Base-by-base conservation (phyloP, 441 rosid species). In the Erysimum cheiri region DNA sequence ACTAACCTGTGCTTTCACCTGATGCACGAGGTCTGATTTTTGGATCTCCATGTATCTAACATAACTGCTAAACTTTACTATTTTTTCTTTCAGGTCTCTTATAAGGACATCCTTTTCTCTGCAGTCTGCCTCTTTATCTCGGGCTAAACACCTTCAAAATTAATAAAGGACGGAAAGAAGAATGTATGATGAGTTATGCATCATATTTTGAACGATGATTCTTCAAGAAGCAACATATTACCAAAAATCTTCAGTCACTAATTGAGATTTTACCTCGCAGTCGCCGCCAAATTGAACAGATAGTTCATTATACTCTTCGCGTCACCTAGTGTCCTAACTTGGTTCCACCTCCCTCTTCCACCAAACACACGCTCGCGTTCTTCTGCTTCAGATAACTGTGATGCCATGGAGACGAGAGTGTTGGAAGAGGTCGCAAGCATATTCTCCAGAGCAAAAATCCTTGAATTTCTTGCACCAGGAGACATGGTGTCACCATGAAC, bases 311-410 rank as follows among this genome's bases (percentile, higher is more conserved):
- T 78, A 71, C 81, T 90, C 77, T 92, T 95, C 8, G 95, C 97
- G 36, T 95, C 99, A 57, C 86, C 86, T 47, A 95, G 88, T 59
- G 98, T 87, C 8, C 96, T 88, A 61, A 95, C 85, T 80, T 92
- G 98, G 75, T 92, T 92, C 99, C 99, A 95, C 49, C 97, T 93
- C 28, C 99, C 99, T 73, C 87, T 89, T 48, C 98, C 99, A 75
- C 88, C 83, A 74, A 92, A 90, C 33, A 85, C 75, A 39, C 96
- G 87, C 75, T 88, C 98, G 15, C 95, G 85, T 73, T 95, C 99
- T 82, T 95, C 99, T 56, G 98, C 99, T 83, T 92, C 99, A 29
- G 99, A 95, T 61, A 95, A 75, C 5, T 95, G 99, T 17, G 99
- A 89, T 70, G 99, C 98, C 99, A 95, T 95, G 46, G 97, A 84